These are phyloP conservation scores for Phylloporus arenicola DNA, from an alignment of 768 basidiomycete species.

Conservation along the genomic window DNA sequence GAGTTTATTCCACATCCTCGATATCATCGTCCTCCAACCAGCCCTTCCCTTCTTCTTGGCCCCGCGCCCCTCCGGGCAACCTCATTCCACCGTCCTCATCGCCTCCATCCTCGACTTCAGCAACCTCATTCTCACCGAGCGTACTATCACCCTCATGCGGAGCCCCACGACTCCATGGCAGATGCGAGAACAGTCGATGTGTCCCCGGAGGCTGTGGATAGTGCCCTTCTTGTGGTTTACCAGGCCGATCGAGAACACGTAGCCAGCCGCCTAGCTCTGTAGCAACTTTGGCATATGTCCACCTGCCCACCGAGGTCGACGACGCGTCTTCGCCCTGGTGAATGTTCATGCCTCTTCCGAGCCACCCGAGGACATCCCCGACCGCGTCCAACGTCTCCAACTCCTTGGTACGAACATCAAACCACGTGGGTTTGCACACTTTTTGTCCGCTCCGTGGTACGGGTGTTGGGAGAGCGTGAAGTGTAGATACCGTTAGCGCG, in stretches of 20 bases:
- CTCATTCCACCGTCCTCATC: slow-evolving; percentile 32
- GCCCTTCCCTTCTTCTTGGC: slow-evolving; percentile 32
- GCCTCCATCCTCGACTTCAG: slow-evolving; percentile 22
- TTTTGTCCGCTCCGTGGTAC: slow-evolving; percentile 77
- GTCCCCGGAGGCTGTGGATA: slow-evolving; percentile 21
- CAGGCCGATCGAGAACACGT: slow-evolving; percentile 38
- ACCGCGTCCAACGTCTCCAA: slow-evolving; percentile 59
- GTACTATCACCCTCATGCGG: slow-evolving; percentile 6
- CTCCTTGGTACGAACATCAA: slow-evolving; percentile 53
- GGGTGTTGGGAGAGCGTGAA: slow-evolving; percentile 86
- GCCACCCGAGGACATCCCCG: slow-evolving; percentile 52
- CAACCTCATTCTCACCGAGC: slow-evolving; percentile 28
- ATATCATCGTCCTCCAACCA: slow-evolving; percentile 61
- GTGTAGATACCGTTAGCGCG: slow-evolving; percentile 68
- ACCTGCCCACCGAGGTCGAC: slow-evolving; percentile 33
- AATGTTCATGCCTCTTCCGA: slow-evolving; percentile 30
- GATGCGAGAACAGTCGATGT: slow-evolving; percentile 48
- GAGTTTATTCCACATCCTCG: slow-evolving; percentile 35
- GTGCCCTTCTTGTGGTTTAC: neutral
- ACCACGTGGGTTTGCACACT: slow-evolving; percentile 83
- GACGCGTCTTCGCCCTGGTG: slow-evolving; percentile 9
- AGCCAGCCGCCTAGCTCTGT: slow-evolving; percentile 57
- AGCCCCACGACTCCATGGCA: slow-evolving; percentile 40
- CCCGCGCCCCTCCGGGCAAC: slow-evolving; percentile 20
- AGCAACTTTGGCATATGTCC: slow-evolving; percentile 48